Evolutionary conservation across 139 green algal genomes (phyloP).

Genomic region (Nannochloris sp.): DNA sequence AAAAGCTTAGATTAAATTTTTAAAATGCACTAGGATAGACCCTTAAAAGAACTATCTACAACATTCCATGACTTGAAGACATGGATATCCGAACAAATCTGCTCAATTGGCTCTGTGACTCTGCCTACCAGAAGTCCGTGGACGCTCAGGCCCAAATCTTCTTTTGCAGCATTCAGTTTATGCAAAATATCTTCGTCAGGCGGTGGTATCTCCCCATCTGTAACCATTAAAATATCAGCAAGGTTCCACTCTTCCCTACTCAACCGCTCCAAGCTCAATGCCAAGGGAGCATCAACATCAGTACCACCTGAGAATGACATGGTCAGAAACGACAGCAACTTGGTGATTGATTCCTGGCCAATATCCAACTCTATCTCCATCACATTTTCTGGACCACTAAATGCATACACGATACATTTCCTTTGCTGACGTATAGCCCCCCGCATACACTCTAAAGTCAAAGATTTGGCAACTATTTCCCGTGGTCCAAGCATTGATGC

Average conservation of each 20-base stretch:
- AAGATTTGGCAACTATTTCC: conserved; percentile 83
- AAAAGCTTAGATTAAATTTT: not conserved
- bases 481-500: conserved; percentile 43
- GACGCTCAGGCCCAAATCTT: conserved; percentile 68
- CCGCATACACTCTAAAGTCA: conserved; percentile 82
- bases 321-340: conserved; percentile 75
- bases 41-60: conserved; percentile 25
- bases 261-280: conserved; percentile 62
- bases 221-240: conserved; percentile 90
- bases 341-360: conserved; percentile 36
- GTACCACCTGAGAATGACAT: conserved; percentile 54
- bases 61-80: conserved; percentile 79
- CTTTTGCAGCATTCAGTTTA: conserved; percentile 28
- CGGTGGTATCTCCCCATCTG: conserved; percentile 76
- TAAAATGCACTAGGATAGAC: not conserved
- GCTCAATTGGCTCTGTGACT: conserved; percentile 55
- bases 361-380: conserved; percentile 74
- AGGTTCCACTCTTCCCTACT: conserved; percentile 56
- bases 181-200: conserved; percentile 43
- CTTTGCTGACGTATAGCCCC: conserved; percentile 69
- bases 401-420: conserved; percentile 82
- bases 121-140: conserved; percentile 76
- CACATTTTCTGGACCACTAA: conserved; percentile 65
- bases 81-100: conserved; percentile 76
- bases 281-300: conserved; percentile 59